Conservation (phyloP, 2,329 filamentous ascomycete species). For the Delphinella strobiligena region DNA sequence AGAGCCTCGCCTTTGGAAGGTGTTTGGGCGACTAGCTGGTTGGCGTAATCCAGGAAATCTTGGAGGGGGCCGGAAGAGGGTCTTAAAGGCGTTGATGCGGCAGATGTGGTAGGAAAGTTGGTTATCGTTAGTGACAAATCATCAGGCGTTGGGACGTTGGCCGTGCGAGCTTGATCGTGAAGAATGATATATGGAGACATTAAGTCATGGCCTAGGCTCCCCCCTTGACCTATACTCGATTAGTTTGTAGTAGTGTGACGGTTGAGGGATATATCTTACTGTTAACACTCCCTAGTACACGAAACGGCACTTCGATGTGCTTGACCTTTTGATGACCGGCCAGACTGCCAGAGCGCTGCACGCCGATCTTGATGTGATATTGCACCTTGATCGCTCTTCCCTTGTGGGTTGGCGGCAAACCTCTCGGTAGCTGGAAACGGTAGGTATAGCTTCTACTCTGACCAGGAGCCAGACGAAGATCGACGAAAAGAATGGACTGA, state of each 20-base stretch:
- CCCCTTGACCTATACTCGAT: constrained; percentile 48
- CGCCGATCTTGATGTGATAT: constrained; percentile 84
- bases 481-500: constrained; percentile 91
- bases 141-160: constrained; percentile 22
- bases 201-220: constrained; percentile 83
- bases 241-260: constrained; percentile 10
- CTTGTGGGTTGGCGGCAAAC: constrained; percentile 80
- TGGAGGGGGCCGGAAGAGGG: constrained; percentile 34
- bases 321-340: constrained; percentile 70
- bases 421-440: constrained; percentile 71
- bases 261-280: constrained; percentile 25
- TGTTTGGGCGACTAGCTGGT: constrained; percentile 55
- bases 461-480: constrained; percentile 73
- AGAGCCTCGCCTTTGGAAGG: constrained; percentile 46
- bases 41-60: constrained; percentile 66
- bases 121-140: constrained; percentile 9
- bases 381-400: constrained; percentile 89
- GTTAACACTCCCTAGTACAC: constrained; percentile 87
- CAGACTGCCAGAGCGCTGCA: constrained; percentile 67
- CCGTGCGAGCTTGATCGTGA: constrained; percentile 59
- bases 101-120: constrained; percentile 10
- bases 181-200: constrained; percentile 89
- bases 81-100: constrained; percentile 17
- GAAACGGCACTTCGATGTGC: constrained; percentile 85
- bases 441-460: constrained; percentile 85